These are phyloP conservation scores for Fonsecaea erecta DNA, from an alignment of 2,329 filamentous ascomycete genomes.

Conservation along the genomic window DNA sequence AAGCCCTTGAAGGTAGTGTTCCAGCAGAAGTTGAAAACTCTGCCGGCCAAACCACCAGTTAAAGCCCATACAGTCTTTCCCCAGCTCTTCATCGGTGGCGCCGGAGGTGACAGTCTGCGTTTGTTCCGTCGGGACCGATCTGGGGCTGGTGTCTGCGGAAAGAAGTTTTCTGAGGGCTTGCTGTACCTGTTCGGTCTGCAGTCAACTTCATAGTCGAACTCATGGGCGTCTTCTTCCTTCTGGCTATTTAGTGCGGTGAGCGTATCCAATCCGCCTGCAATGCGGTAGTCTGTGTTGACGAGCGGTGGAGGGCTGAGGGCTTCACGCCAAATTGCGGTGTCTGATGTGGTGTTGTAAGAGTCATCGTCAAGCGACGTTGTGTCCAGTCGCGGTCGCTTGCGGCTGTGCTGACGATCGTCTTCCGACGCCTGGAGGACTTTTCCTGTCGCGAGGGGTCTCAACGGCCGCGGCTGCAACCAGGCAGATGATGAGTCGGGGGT, in stretches of 20 bases:
- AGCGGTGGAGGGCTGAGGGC: slow-evolving; percentile 44
- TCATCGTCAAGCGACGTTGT: neutral
- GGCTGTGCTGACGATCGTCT: slow-evolving; percentile 12
- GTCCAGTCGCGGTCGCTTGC: slow-evolving; percentile 23
- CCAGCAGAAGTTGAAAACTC: slow-evolving; percentile 84
- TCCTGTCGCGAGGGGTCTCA: neutral
- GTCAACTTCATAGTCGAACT: slow-evolving; percentile 44
- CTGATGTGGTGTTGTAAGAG: neutral
- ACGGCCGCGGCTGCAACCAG: slow-evolving; percentile 6
- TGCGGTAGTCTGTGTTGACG: slow-evolving; percentile 46
- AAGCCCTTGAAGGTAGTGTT: slow-evolving; percentile 77
- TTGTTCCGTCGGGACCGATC: slow-evolving; percentile 7
- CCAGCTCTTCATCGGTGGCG: slow-evolving; percentile 41
- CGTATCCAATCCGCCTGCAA: slow-evolving; percentile 44
- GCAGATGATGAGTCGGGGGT: neutral
- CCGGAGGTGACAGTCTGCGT: slow-evolving; percentile 20
- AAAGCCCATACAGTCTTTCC: slow-evolving; percentile 49
- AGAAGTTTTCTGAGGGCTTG: slow-evolving; percentile 38
- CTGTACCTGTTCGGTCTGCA: slow-evolving; percentile 52
- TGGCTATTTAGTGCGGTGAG: slow-evolving; percentile 38
- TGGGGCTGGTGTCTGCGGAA: slow-evolving; percentile 25
- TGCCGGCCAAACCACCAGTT: slow-evolving; percentile 59
- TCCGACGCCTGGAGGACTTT: neutral
- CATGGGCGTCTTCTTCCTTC: slow-evolving; percentile 35
- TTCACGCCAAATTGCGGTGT: slow-evolving; percentile 15